Base-by-base conservation (phyloP, 495 filamentous ascomycete genomes). In the Neurospora sp. region DNA sequence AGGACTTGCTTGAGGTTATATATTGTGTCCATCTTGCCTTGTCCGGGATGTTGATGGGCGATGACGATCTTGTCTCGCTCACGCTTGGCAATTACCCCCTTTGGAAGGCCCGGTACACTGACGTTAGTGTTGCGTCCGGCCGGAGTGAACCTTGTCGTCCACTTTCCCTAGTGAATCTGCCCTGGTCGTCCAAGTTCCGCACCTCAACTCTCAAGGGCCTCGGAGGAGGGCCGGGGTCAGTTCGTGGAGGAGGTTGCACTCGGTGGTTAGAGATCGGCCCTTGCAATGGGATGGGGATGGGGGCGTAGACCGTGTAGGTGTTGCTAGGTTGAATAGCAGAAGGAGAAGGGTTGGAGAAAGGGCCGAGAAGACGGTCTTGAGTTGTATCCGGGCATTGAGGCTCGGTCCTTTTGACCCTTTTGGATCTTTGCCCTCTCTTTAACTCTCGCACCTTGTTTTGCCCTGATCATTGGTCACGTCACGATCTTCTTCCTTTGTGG, bases 1-100 rank as follows among this genome's bases (percentile, higher is more conserved):
- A 72, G 44, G 35, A 62, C 73, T 70, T 72, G 71, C 44, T 31
- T 39, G 73, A 72, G 69, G 20, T 72, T 69, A 66, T 66, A 72
- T 31, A 39, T 70, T 38, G 20, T 35, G 31, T 69, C 44, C 71
- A 35, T 66, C 14, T 66, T 66, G 54, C 18, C 54, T 66, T 2
- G 48, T 12, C 48, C 48, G 20, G 48, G 20, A 59, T 59, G 20
- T 59, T 59, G 54, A 8, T 35, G 27, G 14, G 23, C 12, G 54
- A n/a, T n/a, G n/a, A 35, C 54, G 54, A 66, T 66, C 54, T 66
- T 66, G 54, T 66, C 27, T 66, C 12, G 6, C 31, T 66, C 54
- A 14, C 54, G 27, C 54, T 66, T 66, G 54, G 54, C 54, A 18
- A 18, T 66, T 66, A 8, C 54, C 54, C 54, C 54, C 14, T 37